A percentile compares a stretch with the other conserved stretches of the same genome.
Conservation (phyloP, 805 yeast species). For the Cyberlindnera sargentensis region DNA sequence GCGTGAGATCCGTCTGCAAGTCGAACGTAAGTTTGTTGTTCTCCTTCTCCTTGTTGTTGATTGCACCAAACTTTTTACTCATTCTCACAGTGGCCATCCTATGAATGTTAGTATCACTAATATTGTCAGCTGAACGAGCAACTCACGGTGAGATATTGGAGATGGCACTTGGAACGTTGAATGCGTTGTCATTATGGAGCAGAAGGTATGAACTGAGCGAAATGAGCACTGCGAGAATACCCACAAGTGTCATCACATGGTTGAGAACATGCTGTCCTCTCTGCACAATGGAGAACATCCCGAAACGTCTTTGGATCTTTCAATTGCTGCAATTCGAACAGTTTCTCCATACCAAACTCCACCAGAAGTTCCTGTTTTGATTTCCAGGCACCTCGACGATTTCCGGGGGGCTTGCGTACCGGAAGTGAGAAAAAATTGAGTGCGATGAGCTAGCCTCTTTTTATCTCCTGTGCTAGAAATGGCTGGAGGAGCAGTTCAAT, state of each 20-base stretch:
- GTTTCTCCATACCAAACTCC: too few relatives aligned
- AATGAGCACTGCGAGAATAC: conserved; percentile 40
- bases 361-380: too few relatives aligned
- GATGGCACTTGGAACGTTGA: conserved; percentile 32
- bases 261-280: conserved; percentile 46
- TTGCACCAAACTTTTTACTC: conserved; percentile 63
- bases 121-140: too few relatives aligned
- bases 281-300: conserved; percentile 36
- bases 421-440: too few relatives aligned
- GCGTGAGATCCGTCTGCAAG: conserved; percentile 63
- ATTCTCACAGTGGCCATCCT: conserved; percentile 37
- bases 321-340: too few relatives aligned
- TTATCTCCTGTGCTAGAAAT: too few relatives aligned
- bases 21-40: conserved; percentile 68
- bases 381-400: too few relatives aligned
- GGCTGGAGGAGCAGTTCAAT: too few relatives aligned
- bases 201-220: conserved; percentile 43
- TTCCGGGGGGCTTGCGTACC: too few relatives aligned
- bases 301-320: too few relatives aligned
- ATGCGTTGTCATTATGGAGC: conserved; percentile 38
- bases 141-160: conserved; percentile 30
- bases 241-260: conserved; percentile 44
- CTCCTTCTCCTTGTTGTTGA: conserved; percentile 63
- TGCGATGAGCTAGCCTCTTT: too few relatives aligned
- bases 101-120: neutral